Evolutionary conservation across 257 asterid genomes (phyloP).

Genomic region (Primulina tabacum): DNA sequence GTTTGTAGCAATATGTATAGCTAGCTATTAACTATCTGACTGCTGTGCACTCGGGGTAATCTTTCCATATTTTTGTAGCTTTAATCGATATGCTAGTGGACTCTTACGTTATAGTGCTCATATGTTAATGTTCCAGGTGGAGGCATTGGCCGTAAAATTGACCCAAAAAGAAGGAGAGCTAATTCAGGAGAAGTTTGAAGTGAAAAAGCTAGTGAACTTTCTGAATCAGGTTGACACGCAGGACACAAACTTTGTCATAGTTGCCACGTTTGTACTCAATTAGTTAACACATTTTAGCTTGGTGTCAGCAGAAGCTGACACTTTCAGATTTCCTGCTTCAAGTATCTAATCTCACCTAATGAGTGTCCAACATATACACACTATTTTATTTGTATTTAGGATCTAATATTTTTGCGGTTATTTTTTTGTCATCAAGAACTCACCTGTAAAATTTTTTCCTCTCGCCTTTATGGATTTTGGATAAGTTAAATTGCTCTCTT

Average conservation of each 20-base stretch:
- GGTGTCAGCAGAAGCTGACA: not conserved
- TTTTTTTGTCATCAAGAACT: not conserved
- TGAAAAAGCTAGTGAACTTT: constrained; percentile 84
- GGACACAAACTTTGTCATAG: not conserved
- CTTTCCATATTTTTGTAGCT: not conserved
- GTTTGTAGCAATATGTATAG: not conserved
- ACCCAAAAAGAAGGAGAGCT: constrained; percentile 86
- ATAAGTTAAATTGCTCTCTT: constrained; percentile 3
- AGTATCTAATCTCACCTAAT: not conserved
- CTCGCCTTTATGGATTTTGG: not conserved
- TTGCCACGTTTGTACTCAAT: not conserved
- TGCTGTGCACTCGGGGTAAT: not conserved
- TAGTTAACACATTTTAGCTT: not conserved
- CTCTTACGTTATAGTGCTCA: not conserved
- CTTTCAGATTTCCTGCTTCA: not conserved
- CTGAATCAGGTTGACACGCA: constrained; percentile 70
- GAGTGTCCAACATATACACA: not conserved
- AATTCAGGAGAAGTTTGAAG: constrained; percentile 93
- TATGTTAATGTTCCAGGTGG: constrained; percentile 54
- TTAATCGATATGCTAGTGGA: not conserved
- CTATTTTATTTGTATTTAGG: not conserved
- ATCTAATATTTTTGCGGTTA: not conserved
- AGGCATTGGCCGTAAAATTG: constrained; percentile 89
- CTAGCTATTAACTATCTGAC: not conserved
- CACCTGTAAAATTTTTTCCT: not conserved